Percentiles rank a stretch among this genome's conserved stretches.
phyloP scores from a whole-genome alignment of 176 grass and related monocot genomes.

The Raddia guianensis region DNA sequence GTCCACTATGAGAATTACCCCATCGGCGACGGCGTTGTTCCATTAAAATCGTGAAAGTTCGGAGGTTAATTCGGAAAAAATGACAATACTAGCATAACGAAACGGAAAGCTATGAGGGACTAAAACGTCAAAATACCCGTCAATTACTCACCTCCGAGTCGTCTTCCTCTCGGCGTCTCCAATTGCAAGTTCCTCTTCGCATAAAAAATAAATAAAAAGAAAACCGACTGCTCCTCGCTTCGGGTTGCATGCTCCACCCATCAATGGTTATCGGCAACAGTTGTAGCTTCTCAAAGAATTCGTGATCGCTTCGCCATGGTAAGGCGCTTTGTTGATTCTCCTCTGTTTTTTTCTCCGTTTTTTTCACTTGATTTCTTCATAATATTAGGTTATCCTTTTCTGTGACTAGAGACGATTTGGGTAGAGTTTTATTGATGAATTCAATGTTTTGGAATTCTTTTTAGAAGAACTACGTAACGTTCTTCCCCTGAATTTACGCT shows the following conservation, averaged over 20 bases:
- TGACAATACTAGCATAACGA: not conserved
- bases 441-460: too few relatives aligned
- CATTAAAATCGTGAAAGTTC: not conserved
- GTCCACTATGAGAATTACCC: not conserved
- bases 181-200: constrained; percentile 13
- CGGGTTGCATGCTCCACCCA: not conserved
- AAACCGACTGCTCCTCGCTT: constrained; percentile 11
- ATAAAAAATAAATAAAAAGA: not conserved
- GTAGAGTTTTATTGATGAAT: not conserved
- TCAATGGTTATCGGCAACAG: constrained; percentile 17
- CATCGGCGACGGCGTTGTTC: too few relatives aligned
- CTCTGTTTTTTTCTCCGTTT: not conserved
- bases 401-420: not conserved
- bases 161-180: constrained; percentile 15
- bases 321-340: constrained; percentile 41
- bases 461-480: not conserved
- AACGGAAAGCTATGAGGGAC: constrained; percentile 37
- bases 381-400: not conserved
- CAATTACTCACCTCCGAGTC: constrained; percentile 33
- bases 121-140: constrained; percentile 45
- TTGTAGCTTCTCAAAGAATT: not conserved
- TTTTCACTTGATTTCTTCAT: constrained; percentile 4
- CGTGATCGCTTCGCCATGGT: constrained; percentile 49
- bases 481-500: constrained; percentile 27
- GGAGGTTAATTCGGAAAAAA: not conserved